Conservation (phyloP, 495 filamentous ascomycete species). For the Podospora appendiculata region DNA sequence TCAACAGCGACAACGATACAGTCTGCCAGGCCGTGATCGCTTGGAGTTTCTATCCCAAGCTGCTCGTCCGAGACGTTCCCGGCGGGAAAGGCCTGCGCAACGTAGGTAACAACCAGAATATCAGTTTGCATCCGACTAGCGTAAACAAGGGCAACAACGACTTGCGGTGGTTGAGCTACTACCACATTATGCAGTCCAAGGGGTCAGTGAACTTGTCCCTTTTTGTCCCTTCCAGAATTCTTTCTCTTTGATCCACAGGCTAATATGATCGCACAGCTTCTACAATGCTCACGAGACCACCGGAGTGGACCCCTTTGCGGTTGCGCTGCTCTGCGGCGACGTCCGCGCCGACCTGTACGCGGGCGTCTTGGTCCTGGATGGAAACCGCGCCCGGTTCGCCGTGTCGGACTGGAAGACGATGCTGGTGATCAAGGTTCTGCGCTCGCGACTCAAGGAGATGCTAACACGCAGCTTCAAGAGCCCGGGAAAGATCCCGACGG, state of each 20-base stretch:
- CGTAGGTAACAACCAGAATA: constrained; percentile 79
- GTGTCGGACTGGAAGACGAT: constrained; percentile 86
- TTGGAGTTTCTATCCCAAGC: constrained; percentile 91
- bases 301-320: constrained; percentile 68
- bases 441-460: constrained; percentile 59
- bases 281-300: constrained; percentile 90
- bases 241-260: background rate
- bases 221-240: background rate
- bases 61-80: constrained; percentile 60
- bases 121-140: constrained; percentile 74
- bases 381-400: constrained; percentile 79
- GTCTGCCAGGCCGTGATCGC: constrained; percentile 74
- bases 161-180: constrained; percentile 81
- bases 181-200: constrained; percentile 92
- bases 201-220: constrained; percentile 34
- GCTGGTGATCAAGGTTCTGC: constrained; percentile 73
- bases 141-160: constrained; percentile 68
- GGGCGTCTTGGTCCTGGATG: constrained; percentile 77
- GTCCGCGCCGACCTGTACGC: constrained; percentile 80
- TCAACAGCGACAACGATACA: constrained; percentile 68
- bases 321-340: constrained; percentile 81
- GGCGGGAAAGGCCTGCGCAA: constrained; percentile 82
- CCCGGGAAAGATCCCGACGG: constrained; percentile 62
- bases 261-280: constrained; percentile 34
- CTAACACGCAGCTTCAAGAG: constrained; percentile 60